A percentile compares a stretch with the other conserved stretches of the same genome.
Evolutionary conservation across 2,329 filamentous ascomycete genomes (phyloP).

Genomic region (Ceratocystis variospora): DNA sequence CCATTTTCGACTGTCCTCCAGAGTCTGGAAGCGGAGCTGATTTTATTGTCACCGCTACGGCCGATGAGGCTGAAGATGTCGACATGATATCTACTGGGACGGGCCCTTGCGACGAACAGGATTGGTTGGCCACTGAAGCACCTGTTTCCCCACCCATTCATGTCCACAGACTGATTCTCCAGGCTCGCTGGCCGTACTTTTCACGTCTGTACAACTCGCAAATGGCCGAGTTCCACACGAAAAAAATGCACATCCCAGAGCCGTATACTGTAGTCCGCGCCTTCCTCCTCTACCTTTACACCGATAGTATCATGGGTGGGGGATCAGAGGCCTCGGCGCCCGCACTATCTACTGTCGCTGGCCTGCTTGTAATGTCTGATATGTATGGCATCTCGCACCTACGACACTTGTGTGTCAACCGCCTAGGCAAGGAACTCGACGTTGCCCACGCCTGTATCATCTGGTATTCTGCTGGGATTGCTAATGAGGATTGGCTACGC

Average conservation of each 20-base stretch:
- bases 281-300: constrained; percentile 93
- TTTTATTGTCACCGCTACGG: constrained; percentile 77
- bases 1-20: constrained; percentile 70
- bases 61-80: constrained; percentile 60
- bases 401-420: constrained; percentile 77
- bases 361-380: constrained; percentile 92
- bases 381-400: constrained; percentile 95
- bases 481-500: constrained; percentile 86
- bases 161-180: constrained; percentile 86
- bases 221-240: constrained; percentile 95
- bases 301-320: constrained; percentile 63
- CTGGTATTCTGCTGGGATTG: constrained; percentile 85
- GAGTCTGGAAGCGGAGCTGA: constrained; percentile 78
- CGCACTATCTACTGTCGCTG: constrained; percentile 72
- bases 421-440: constrained; percentile 79
- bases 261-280: constrained; percentile 88
- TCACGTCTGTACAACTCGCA: constrained; percentile 79
- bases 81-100: constrained; percentile 43
- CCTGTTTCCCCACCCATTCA: constrained; percentile 73
- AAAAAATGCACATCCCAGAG: constrained; percentile 95
- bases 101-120: constrained; percentile 29
- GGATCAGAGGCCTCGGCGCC: constrained; percentile 43
- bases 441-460: constrained; percentile 90
- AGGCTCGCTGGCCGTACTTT: constrained; percentile 95
- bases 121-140: constrained; percentile 49